Base-by-base conservation (phyloP, 768 basidiomycete genomes). In the Boletus reticulatus region DNA sequence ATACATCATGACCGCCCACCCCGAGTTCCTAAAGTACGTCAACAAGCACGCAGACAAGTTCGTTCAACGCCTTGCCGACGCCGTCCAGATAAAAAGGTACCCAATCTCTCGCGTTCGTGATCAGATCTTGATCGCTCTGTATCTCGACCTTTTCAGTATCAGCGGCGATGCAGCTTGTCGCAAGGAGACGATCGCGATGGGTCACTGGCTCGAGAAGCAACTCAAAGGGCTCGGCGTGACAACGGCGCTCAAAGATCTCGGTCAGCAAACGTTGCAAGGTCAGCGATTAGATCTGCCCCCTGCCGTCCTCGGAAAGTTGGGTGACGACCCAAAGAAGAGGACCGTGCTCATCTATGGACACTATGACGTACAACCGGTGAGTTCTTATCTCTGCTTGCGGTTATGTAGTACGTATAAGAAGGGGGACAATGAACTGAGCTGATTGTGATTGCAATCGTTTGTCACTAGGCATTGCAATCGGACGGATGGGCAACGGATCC, bases 291-390 rank as follows among this genome's bases (percentile, higher is more conserved):
- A 80, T 46, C 78, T 97, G 6, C 94, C 95, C 0, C 92, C 92
- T 3, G 89, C 84, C 6, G 83, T 97, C 67, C 79, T 98, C 38
- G 95, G 89, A 0, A 78, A 77, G 60, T 77, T 94, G 59, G 96
- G 96, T 4, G 78, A 84, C 37, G 92, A 97, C 72, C 84, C 84
- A 14, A 83, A 76, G 66, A 98, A 98, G 84, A 95, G 91, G 82
- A 98, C 94, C 0, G 84, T 98, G 34, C 80, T 96, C 29, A 74
- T 98, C 32, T 98, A 98, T 67, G 95, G 93, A 2, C 95, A 98
- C 71, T 96, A 92, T 66, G 94, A 97, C 67, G 95, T 97, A 8
- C 95, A 97, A 65, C 94, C 95, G 10, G 90, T 91, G 56, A 48
- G 84, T 43, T 6, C 8, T 17, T 17, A 27, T 37, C 24, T 55